A percentile compares a stretch with the other conserved stretches of the same genome.
Conservation (phyloP, 345 rosid genomes). For the Populus ilicifolia region DNA sequence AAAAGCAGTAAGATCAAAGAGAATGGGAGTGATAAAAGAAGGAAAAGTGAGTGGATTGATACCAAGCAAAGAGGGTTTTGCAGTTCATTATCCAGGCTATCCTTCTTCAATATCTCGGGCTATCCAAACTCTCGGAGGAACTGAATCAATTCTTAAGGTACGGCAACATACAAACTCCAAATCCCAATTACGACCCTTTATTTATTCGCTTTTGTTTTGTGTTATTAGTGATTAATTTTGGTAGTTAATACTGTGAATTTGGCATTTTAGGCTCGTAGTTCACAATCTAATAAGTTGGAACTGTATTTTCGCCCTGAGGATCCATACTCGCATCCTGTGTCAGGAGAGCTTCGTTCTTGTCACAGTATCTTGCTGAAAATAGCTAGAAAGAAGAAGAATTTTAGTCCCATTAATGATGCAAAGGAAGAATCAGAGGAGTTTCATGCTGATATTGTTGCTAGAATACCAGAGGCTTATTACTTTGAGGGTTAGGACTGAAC, state of each 20-base stretch:
- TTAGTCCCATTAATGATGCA: neutral
- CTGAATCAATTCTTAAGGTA: conserved; percentile 61
- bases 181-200: neutral
- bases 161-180: neutral
- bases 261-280: conserved; percentile 51
- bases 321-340: conserved; percentile 75
- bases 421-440: conserved; percentile 22
- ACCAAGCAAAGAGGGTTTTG: conserved; percentile 53
- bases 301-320: conserved; percentile 88
- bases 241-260: neutral
- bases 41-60: conserved; percentile 64
- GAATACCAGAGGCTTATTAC: conserved; percentile 59
- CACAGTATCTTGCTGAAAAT: conserved; percentile 55
- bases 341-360: conserved; percentile 57
- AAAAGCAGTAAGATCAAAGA: neutral
- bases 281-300: conserved; percentile 56
- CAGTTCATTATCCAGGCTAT: conserved; percentile 80
- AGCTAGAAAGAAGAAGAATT: conserved; percentile 34
- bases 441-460: conserved; percentile 68
- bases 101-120: conserved; percentile 74
- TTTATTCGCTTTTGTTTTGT: too few relatives aligned
- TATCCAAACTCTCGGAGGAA: conserved; percentile 76
- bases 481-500: conserved; percentile 55
- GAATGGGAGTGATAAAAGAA: conserved; percentile 67
- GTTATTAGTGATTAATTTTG: neutral